These are phyloP conservation scores for Lasiodiplodia gonubiensis DNA, from an alignment of 2,329 filamentous ascomycete genomes.

Conservation along the genomic window DNA sequence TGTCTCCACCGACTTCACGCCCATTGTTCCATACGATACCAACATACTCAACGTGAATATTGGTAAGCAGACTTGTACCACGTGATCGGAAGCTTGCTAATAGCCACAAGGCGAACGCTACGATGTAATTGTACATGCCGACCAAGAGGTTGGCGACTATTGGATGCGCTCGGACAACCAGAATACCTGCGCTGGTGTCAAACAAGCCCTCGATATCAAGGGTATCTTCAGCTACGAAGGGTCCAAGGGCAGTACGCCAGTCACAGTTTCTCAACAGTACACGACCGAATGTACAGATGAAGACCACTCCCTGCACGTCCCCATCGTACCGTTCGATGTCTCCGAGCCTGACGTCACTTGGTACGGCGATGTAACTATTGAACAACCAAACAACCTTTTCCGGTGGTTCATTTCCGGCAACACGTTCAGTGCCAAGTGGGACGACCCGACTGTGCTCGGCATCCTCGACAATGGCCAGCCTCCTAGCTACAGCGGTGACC, in stretches of 20 bases:
- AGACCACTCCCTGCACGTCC: conserved; percentile 43
- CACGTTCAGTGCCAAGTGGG: conserved; percentile 47
- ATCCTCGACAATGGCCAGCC: conserved; percentile 43
- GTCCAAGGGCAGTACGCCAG: conserved; percentile 37
- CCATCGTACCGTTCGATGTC: conserved; percentile 38
- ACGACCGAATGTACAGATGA: conserved; percentile 47
- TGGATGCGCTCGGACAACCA: conserved; percentile 49
- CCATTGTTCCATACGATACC: conserved; percentile 49
- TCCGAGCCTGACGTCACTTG: conserved; percentile 34
- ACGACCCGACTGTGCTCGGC: conserved; percentile 46
- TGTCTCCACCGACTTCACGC: conserved; percentile 52
- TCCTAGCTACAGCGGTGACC: conserved; percentile 40
- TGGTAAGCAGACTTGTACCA: conserved; percentile 40
- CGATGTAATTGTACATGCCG: conserved; percentile 47
- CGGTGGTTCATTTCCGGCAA: conserved; percentile 50
- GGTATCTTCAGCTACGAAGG: conserved; percentile 49
- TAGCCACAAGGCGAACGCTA: conserved; percentile 44
- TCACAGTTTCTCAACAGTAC: conserved; percentile 43
- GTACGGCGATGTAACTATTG: conserved; percentile 36
- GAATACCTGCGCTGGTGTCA: conserved; percentile 46
- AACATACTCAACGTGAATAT: conserved; percentile 44
- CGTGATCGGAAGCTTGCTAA: conserved; percentile 36
- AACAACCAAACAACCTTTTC: conserved; percentile 43
- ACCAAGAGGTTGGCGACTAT: conserved; percentile 40
- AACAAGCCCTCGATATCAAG: conserved; percentile 41